phyloP scores from a whole-genome alignment of 495 filamentous ascomycete genomes.

The Cairneyella variabilis region DNA sequence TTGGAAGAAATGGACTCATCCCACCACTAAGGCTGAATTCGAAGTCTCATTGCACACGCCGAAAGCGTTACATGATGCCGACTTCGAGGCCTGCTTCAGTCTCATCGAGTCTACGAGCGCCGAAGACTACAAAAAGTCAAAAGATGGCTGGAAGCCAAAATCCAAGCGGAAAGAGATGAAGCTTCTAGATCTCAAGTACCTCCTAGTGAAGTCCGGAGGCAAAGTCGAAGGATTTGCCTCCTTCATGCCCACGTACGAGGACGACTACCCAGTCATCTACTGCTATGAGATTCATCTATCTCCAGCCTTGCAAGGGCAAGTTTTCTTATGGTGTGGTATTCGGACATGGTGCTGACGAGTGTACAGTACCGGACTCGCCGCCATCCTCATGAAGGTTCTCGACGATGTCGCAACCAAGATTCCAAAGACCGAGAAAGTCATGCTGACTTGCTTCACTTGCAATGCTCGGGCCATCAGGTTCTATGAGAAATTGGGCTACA shows the following conservation, averaged over 20 bases:
- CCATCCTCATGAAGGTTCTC: constrained; percentile 39
- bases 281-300: constrained; percentile 85
- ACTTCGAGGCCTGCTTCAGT: constrained; percentile 63
- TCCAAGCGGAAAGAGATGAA: constrained; percentile 75
- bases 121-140: constrained; percentile 60
- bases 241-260: constrained; percentile 81
- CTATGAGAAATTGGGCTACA: constrained; percentile 67
- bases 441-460: constrained; percentile 77
- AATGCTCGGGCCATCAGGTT: constrained; percentile 61
- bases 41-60: constrained; percentile 44
- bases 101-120: constrained; percentile 69
- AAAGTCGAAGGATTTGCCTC: constrained; percentile 65
- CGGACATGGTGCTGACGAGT: constrained; percentile 9
- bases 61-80: constrained; percentile 39
- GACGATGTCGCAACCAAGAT: constrained; percentile 39
- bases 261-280: constrained; percentile 69
- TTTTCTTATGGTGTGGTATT: background rate
- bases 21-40: constrained; percentile 34
- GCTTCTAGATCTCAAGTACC: constrained; percentile 63
- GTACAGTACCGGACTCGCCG: constrained; percentile 44
- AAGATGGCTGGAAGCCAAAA: constrained; percentile 62
- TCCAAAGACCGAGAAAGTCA: constrained; percentile 61
- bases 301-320: constrained; percentile 46
- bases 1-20: constrained; percentile 41
- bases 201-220: constrained; percentile 45